Evolutionary conservation across 2,329 filamentous ascomycete species (phyloP).

Genomic region (Macrophomina tecta): DNA sequence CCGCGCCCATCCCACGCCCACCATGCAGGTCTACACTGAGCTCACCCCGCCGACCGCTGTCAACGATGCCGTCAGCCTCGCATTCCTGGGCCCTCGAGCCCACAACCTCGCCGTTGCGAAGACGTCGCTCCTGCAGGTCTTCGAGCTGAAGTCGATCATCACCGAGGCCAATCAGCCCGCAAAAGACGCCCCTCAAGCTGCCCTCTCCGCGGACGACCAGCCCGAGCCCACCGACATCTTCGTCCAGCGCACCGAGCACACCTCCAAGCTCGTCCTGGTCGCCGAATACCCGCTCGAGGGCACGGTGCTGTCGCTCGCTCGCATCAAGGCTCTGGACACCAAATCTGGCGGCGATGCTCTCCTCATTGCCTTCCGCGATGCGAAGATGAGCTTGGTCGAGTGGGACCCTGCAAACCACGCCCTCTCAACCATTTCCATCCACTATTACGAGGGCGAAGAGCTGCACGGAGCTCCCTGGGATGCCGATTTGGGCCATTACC

Average conservation of each 20-base stretch:
- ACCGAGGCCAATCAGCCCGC: slow-evolving; percentile 58
- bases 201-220: slow-evolving; percentile 57
- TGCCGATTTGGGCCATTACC: slow-evolving; percentile 73
- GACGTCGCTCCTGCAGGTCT: slow-evolving; percentile 91
- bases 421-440: slow-evolving; percentile 89
- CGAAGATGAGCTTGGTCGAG: slow-evolving; percentile 89
- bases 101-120: slow-evolving; percentile 91
- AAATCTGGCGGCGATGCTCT: slow-evolving; percentile 84
- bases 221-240: slow-evolving; percentile 37
- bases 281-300: slow-evolving; percentile 85
- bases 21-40: slow-evolving; percentile 98
- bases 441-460: slow-evolving; percentile 97
- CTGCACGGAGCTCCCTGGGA: slow-evolving; percentile 83
- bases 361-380: slow-evolving; percentile 84
- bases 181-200: slow-evolving; percentile 45
- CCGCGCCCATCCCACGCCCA: slow-evolving; percentile 18
- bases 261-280: slow-evolving; percentile 81
- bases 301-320: slow-evolving; percentile 80
- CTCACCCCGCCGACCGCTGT: slow-evolving; percentile 92
- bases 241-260: slow-evolving; percentile 65
- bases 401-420: slow-evolving; percentile 85
- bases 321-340: slow-evolving; percentile 74
- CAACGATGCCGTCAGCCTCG: slow-evolving; percentile 80
- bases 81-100: slow-evolving; percentile 76
- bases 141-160: slow-evolving; percentile 71